phyloP scores from a whole-genome alignment of 179 eudicot species.

The Silene coronaria region DNA sequence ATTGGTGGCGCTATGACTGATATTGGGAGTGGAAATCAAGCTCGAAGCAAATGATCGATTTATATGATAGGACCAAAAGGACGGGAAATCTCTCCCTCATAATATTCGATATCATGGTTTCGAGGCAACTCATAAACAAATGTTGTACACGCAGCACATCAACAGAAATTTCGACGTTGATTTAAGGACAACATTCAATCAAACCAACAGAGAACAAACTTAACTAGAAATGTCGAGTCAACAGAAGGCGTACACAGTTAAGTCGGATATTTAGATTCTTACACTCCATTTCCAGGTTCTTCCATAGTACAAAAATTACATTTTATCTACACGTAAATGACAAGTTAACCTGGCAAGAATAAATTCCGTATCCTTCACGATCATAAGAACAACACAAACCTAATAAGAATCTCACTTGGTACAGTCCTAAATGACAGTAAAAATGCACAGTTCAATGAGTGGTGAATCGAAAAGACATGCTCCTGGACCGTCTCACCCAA shows the following conservation, averaged over 20 bases:
- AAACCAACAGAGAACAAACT: neutral
- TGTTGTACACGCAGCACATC: no score
- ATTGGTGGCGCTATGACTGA: no score
- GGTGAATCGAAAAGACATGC: neutral
- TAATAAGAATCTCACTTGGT: conserved; percentile 13
- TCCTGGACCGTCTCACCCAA: neutral
- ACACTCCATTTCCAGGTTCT: conserved; percentile 2
- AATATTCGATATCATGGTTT: no score
- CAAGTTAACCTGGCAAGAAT: conserved; percentile 12
- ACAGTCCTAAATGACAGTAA: conserved; percentile 11
- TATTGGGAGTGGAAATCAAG: no score
- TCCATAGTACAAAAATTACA: conserved; percentile 17
- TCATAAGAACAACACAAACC: conserved; percentile 9
- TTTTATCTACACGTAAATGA: conserved; percentile 29
- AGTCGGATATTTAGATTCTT: conserved; percentile 17
- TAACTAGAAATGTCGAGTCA: neutral
- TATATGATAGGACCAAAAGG: no score
- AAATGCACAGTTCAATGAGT: neutral
- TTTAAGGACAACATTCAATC: neutral
- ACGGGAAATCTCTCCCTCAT: no score
- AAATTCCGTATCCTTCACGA: conserved; percentile 9
- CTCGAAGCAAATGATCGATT: no score
- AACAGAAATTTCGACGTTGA: neutral
- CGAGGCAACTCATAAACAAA: no score
- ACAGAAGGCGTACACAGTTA: neutral